These are phyloP conservation scores for Oidium heveae DNA, from an alignment of 2,329 filamentous ascomycete genomes.

Conservation along the genomic window DNA sequence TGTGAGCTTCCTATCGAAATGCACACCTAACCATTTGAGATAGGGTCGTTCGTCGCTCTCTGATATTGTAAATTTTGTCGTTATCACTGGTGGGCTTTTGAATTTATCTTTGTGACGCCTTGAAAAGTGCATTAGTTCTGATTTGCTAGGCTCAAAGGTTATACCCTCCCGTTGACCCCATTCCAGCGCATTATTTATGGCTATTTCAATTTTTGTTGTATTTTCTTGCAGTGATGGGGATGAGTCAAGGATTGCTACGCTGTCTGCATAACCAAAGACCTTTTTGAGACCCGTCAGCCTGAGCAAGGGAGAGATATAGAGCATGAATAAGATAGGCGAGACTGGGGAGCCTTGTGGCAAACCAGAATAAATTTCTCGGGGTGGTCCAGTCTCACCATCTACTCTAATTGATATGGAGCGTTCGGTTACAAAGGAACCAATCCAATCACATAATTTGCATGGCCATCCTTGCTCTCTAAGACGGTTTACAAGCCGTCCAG, in stretches of 20 bases:
- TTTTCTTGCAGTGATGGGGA: no score
- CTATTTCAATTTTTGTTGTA: no score
- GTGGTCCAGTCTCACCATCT: no score
- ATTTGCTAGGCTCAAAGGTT: background rate
- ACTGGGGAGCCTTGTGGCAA: no score
- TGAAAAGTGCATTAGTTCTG: background rate
- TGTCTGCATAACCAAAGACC: no score
- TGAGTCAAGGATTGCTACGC: no score
- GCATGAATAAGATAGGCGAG: no score
- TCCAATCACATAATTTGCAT: background rate
- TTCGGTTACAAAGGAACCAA: background rate
- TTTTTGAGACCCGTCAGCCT: no score
- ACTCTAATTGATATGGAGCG: background rate
- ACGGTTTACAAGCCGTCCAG: background rate
- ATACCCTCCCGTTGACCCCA: background rate
- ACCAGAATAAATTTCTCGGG: no score
- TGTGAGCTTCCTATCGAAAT: background rate
- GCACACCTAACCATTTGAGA: background rate
- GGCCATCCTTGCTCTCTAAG: background rate
- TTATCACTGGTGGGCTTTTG: background rate
- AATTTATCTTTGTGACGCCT: background rate
- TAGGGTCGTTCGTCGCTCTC: background rate
- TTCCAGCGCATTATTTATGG: no score
- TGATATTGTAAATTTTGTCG: background rate
- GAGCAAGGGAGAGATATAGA: no score